phyloP scores from a whole-genome alignment of 2,329 filamentous ascomycete genomes.

The Scopulariopsis brevicaulis region DNA sequence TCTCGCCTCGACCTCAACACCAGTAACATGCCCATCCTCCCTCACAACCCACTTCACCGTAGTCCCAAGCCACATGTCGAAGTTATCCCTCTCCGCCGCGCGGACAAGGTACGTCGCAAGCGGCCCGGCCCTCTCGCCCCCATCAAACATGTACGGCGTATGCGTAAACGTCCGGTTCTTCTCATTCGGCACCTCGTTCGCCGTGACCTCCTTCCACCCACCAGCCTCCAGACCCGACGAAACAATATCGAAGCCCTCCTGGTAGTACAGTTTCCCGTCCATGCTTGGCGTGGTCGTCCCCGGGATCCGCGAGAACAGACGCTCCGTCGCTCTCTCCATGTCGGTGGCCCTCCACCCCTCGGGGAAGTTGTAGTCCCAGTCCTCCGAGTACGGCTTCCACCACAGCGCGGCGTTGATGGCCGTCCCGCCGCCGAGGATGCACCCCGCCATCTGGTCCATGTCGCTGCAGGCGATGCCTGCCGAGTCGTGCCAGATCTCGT shows the following conservation, averaged over 20 bases:
- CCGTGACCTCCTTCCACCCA: slow-evolving; percentile 53
- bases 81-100: slow-evolving; percentile 47
- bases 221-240: slow-evolving; percentile 42
- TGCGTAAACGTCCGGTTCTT: slow-evolving; percentile 57
- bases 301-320: slow-evolving; percentile 57
- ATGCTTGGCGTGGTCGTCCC: slow-evolving; percentile 54
- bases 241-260: slow-evolving; percentile 53
- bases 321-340: slow-evolving; percentile 43
- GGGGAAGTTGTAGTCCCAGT: slow-evolving; percentile 66
- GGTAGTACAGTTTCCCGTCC: slow-evolving; percentile 55
- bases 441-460: slow-evolving; percentile 60
- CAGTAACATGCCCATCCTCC: slow-evolving; percentile 47
- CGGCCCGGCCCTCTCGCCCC: slow-evolving; percentile 57
- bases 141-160: slow-evolving; percentile 54
- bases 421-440: slow-evolving; percentile 55
- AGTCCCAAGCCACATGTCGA: slow-evolving; percentile 54
- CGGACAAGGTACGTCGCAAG: slow-evolving; percentile 59
- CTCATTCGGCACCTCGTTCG: slow-evolving; percentile 44
- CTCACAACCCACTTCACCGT: slow-evolving; percentile 55
- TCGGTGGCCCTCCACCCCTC: slow-evolving; percentile 57
- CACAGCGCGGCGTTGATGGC: slow-evolving; percentile 58
- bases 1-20: slow-evolving; percentile 49
- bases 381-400: slow-evolving; percentile 51
- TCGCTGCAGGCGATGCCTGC: slow-evolving; percentile 55
- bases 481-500: slow-evolving; percentile 55